These are phyloP conservation scores for Exserohilum turcica DNA, from an alignment of 2,329 filamentous ascomycete species.

Conservation along the genomic window DNA sequence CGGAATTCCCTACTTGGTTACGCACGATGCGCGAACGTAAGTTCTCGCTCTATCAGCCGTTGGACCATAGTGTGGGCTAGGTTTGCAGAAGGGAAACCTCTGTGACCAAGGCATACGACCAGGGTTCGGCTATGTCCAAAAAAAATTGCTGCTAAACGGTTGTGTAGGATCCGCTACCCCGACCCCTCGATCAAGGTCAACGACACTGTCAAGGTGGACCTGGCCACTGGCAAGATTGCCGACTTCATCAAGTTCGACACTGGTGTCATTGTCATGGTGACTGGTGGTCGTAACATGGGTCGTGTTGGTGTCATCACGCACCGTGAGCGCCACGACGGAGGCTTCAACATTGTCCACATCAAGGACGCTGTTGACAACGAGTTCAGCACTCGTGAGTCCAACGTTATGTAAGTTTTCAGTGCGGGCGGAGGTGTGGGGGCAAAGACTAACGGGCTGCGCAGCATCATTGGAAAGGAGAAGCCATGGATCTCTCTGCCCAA, in stretches of 20 bases:
- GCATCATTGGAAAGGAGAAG: slow-evolving; percentile 96
- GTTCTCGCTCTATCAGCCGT: slow-evolving; percentile 99
- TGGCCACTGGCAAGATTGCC: slow-evolving; percentile 94
- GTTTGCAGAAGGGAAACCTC: slow-evolving; percentile 41
- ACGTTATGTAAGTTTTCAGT: slow-evolving; percentile 72
- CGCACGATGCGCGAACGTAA: slow-evolving; percentile 99
- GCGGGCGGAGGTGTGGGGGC: neutral
- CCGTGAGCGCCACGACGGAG: slow-evolving; percentile 99
- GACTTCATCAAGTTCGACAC: slow-evolving; percentile 99
- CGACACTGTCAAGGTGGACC: slow-evolving; percentile 99
- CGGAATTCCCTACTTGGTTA: slow-evolving; percentile 99
- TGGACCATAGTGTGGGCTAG: slow-evolving; percentile 65
- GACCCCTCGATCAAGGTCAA: slow-evolving; percentile 99
- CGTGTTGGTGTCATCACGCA: slow-evolving; percentile 99
- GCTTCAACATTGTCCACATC: slow-evolving; percentile 99
- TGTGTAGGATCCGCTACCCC: slow-evolving; percentile 92
- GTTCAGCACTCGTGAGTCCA: slow-evolving; percentile 98
- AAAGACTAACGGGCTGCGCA: slow-evolving; percentile 21
- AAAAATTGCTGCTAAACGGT: slow-evolving; percentile 47
- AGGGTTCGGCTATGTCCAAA: slow-evolving; percentile 79
- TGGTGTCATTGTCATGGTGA: slow-evolving; percentile 96
- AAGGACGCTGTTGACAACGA: slow-evolving; percentile 99
- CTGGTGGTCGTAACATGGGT: slow-evolving; percentile 99
- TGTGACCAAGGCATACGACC: slow-evolving; percentile 98
- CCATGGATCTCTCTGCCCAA: slow-evolving; percentile 99